These are phyloP conservation scores for Fragaria iinumae DNA, from an alignment of 306 rosid genomes.

Conservation along the genomic window DNA sequence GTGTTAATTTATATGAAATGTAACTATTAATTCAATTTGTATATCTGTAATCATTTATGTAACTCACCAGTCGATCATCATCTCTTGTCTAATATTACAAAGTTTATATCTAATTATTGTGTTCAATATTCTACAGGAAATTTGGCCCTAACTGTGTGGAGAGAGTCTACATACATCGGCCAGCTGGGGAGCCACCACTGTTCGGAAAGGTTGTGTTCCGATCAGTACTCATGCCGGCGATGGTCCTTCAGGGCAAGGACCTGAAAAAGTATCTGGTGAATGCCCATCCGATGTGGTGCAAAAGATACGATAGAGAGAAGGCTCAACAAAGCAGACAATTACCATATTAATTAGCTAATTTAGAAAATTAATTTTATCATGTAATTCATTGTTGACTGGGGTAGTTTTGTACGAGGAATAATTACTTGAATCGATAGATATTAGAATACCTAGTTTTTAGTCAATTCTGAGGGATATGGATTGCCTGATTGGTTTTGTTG, in stretches of 20 bases:
- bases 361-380: background rate
- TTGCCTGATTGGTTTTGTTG: background rate
- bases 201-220: constrained; percentile 42
- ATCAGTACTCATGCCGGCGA: constrained; percentile 9
- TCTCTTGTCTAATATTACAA: too few species aligned
- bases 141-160: constrained; percentile 39
- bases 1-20: background rate
- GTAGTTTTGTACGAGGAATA: background rate
- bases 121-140: constrained; percentile 19
- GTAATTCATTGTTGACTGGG: background rate
- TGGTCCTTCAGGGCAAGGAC: constrained; percentile 2
- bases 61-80: too few species aligned
- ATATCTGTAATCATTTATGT: too few species aligned
- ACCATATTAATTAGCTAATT: background rate
- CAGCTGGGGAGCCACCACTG: background rate
- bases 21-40: background rate
- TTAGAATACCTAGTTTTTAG: background rate
- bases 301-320: constrained; percentile 22
- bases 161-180: constrained; percentile 22
- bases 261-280: constrained; percentile 26
- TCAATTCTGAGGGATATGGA: background rate
- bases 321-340: background rate
- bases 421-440: background rate
- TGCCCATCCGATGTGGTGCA: constrained; percentile 37
- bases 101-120: background rate